Evolutionary conservation across 306 rosid species (phyloP).

Genomic region (cucumber (Cucumis sativus)): Cucumber_9930_V3 NC_026657.2:38116001-38116500

Average conservation of each 20-base stretch:
- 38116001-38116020: conserved; percentile 77
- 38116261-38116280: background rate
- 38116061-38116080: conserved; percentile 82
- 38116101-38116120: background rate
- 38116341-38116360: background rate
- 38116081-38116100: conserved; percentile 24
- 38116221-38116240: background rate
- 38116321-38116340: background rate
- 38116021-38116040: conserved; percentile 51
- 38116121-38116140: background rate
- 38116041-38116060: conserved; percentile 62
- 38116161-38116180: background rate
- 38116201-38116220: background rate
- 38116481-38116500: background rate
- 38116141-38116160: background rate
- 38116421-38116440: background rate
- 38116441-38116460: background rate
- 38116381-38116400: background rate
- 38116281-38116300: background rate
- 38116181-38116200: background rate
- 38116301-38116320: background rate
- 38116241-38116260: background rate
- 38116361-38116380: background rate
- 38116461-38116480: background rate
- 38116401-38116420: background rate